Base-by-base conservation (phyloP, 306 rosid genomes). In the Crotalaria pallida region DNA sequence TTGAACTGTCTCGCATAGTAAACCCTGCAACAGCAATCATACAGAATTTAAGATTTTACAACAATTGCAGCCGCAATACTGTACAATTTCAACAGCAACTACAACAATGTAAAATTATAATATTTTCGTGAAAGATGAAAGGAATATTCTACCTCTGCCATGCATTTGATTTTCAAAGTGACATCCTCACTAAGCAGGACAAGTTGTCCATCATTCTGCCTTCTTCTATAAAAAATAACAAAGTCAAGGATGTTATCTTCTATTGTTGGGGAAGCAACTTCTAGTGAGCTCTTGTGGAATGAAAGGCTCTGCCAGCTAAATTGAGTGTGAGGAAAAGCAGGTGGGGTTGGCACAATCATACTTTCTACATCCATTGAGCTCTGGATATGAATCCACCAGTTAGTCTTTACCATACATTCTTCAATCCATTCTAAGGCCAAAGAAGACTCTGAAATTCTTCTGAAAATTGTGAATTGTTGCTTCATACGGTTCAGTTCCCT, bases 191-290 rank as follows among this genome's bases (percentile, higher is more conserved):
- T 91, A 38, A 91, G 82, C 67, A 91, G 86, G 77, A 80, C 87
- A 65, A 81, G 81, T 40, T 82, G 88, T 63, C 84, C 79, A 31
- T 75, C 83, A 38, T 64, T 73, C 5, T 71, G 60, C 74, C 50
- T 66, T 75, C 77, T 79, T 79, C 70, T 77, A 67, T 61, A 60
- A n/a, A 61, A 70, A 60, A 83, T 84, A 72, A 87, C 87, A 68
- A 76, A 84, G 65, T 88, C 92, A 43, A 91, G 87, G 67, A 91
- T 83, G 58, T 86, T 85, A 73, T 88, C 97, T 67, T 88, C 96
- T 36, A 81, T 69, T 51, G 96, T 74, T 41, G 97, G 92, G 60
- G 96, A 86, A 70, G 60, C 77, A 57, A 87, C 71, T 71, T 79
- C 87, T 60, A 65, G 16, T 7, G 55, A 75, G 43, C 64, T 73